Conservation (phyloP, 768 basidiomycete species). For the Suillus sp. region DNA sequence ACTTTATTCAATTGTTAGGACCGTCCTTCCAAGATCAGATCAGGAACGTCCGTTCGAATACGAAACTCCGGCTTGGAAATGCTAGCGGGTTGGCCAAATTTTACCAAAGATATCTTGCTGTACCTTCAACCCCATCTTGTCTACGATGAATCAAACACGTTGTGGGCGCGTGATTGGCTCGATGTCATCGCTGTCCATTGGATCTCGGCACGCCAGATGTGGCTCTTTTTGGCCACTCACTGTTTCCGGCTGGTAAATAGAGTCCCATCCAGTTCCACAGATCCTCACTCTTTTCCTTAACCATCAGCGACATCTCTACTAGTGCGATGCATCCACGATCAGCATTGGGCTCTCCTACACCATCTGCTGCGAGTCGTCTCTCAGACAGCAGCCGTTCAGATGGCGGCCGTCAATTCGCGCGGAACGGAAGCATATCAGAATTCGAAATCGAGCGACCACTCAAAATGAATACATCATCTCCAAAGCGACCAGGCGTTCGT, state of each 20-base stretch:
- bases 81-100: conserved; percentile 15
- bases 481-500: conserved; percentile 36
- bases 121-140: conserved; percentile 10
- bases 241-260: conserved; percentile 33
- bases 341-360: conserved; percentile 34
- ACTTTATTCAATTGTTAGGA: conserved; percentile 2
- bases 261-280: conserved; percentile 16
- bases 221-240: conserved; percentile 37
- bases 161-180: conserved; percentile 36
- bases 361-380: conserved; percentile 39
- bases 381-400: conserved; percentile 42
- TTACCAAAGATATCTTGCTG: conserved; percentile 33
- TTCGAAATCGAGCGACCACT: conserved; percentile 68
- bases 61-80: conserved; percentile 5
- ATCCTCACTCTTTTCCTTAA: conserved; percentile 17
- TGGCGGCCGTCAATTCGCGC: conserved; percentile 35
- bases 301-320: conserved; percentile 13
- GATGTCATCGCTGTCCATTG: conserved; percentile 28
- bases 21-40: conserved; percentile 7
- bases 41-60: conserved; percentile 5
- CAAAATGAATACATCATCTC: conserved; percentile 32
- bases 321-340: conserved; percentile 32
- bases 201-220: conserved; percentile 33
- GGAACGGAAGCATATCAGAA: conserved; percentile 48
- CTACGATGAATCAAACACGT: conserved; percentile 30